Base-by-base conservation (phyloP, 2,329 filamentous ascomycete species). In the Elsinoe australis region DNA sequence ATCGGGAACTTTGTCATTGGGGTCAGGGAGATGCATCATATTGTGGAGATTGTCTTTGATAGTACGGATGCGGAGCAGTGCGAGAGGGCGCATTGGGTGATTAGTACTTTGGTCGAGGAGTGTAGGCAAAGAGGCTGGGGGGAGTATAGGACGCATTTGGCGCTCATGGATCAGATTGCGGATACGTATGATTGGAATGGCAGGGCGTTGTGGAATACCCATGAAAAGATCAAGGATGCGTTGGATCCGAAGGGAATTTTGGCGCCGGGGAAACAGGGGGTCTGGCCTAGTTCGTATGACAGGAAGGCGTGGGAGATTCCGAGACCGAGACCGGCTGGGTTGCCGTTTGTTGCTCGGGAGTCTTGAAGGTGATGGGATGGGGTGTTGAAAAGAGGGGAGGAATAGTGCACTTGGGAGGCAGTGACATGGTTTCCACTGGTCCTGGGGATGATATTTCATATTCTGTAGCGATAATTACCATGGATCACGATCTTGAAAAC, bases 1-100 rank as follows among this genome's bases (percentile, higher is more conserved):
- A 71, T 77, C 49, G 67, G 69, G 2, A 71, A 71, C 1, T 72
- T 77, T 44, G 68, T 67, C 36, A 67, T 77, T 4, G 72, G 72
- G 7, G 67, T 71, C 52, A 64, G 74, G 8, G 73, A 77, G 58
- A 76, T 77, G 66, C 74, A 77, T 56, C 70, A 76, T 55, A 76
- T 78, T 50, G 68, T 75, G 2, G 72, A 72, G 50, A 71, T 78
- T 33, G 66, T 76, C 10, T 78, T 73, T 56, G 67, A 78, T 51
- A 63, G 69, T 4, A 63, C 65, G 29, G 63, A 72, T 26, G 54
- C 62, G 0, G 64, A 68, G 1, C 54, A 58, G 38, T 66, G 71
- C 53, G 53, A 62, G 15, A 60, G 63, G 45, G 64, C 65, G 8
- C 59, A 67, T 51, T 54, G 56, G 50, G 53, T 70, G 9, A 69